Base-by-base conservation (phyloP, 2,329 filamentous ascomycete species). In the Cryphonectria japonica region DNA sequence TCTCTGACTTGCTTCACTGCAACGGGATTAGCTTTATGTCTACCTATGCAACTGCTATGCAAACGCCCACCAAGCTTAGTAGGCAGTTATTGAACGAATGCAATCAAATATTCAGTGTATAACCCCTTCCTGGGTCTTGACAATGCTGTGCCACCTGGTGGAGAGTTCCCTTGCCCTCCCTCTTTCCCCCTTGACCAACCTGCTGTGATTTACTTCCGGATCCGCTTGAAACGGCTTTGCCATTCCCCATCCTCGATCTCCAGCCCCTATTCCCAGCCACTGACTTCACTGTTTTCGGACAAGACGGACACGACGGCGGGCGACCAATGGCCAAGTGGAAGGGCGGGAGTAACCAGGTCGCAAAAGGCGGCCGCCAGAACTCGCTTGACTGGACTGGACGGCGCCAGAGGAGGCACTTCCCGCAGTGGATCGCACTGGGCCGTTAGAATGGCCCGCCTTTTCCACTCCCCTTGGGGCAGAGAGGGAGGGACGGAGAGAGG, bases 241-340 rank as follows among this genome's bases (percentile, higher is more conserved):
- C 37, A 34, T 63, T 16, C n/a, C 50, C 50, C 46, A 9, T 22
- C 43, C 43, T 7, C 37, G 2, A 11, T 39, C 46, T 9, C 19
- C 46, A n/a, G n/a, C 46, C 46, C 46, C 22, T 50, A 59, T 46
- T 26, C 16, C 32, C 59, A 61, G 67, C 70, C 68, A 69, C 67
- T 11, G 19, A 50, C 46, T 50, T 46, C 16, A 22, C 46, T 46
- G 4, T 3, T 50, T 26, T 46, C 39, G 39, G 50, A 41, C 16
- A 60, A 50, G 46, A 50, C 46, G 46, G 39, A 63, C 60, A 63
- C 16, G 22, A 63, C 63, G 67, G 63, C 57, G 67, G 67, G 63
- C 63, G 67, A 50, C 66, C 61, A 34, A 66, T 60, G 16, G 66
- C 37, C 41, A 29, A 66, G 61, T 7, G 22, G 19, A n/a, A 50